Evolutionary conservation across 257 asterid genomes (phyloP), one percentile per base, ranked within the genome.

Genomic region (Jacaranda mimosifolia): DNA sequence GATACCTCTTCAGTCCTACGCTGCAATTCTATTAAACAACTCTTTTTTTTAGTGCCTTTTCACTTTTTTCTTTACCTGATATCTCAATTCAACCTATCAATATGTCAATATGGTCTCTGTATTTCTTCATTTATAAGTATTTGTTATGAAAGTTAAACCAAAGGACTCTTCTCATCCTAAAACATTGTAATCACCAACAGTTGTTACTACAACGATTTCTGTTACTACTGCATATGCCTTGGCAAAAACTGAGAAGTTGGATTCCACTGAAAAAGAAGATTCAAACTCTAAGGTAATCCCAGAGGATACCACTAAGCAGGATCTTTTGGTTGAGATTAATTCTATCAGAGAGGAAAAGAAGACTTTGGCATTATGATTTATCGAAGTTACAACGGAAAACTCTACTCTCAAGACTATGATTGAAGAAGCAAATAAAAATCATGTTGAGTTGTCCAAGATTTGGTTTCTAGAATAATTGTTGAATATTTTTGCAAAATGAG

Each of bases 131-230:
- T 26, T 79, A 60, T 76, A 93, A 98, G 91, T 96, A 63, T 90
- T 82, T 89, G 91, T 86, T 14, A 73, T 96, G 97, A 89, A 88
- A 93, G 87, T 90, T 80, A 96, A 91, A 82, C 96, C 92, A 42
- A 88, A 82, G 83, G 91, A 89, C 63, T 80, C 83, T 51, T 84
- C 77, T 77, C 89, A 77, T 56, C 96, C 99, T 45, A 96, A 90
- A 85, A 88, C 93, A 78, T 81, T 96, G 84, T 87, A 85, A 75
- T 93, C 99, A 58, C 97, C 97, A 18, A 97, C 97, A 3, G 99
- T 97, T 0, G 98, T 93, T 2, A 98, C 98, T 0, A 94, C 99
- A 3, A 98, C 99, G 0, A 97, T 98, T 86, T 93, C 99, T 76
- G 99, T 96, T 78, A 88, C 93, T 76, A 97, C 98, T 46, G 98